Conservation (phyloP, 768 basidiomycete genomes). For the Galerina marginata region DNA sequence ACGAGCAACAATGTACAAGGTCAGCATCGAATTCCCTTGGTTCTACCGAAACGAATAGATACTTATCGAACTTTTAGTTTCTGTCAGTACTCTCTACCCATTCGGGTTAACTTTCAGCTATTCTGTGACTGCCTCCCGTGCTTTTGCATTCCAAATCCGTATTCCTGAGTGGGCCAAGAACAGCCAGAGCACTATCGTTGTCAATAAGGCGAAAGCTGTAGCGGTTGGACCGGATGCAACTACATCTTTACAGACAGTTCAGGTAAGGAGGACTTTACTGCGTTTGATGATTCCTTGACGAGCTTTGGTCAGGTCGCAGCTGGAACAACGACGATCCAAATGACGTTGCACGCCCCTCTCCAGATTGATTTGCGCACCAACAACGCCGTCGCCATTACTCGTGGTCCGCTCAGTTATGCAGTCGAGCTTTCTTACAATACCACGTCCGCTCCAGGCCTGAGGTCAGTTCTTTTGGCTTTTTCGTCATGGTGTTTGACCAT, state of each 20-base stretch:
- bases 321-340: conserved; percentile 34
- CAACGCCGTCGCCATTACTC: conserved; percentile 41
- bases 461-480: conserved; percentile 25
- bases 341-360: conserved; percentile 39
- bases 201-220: conserved; percentile 30
- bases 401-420: conserved; percentile 44
- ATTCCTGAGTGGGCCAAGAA: conserved; percentile 45
- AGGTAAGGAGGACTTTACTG: conserved; percentile 22
- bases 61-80: conserved; percentile 25
- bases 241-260: conserved; percentile 38
- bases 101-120: conserved; percentile 44
- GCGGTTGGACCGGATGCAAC: conserved; percentile 29
- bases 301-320: conserved; percentile 15
- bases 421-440: conserved; percentile 40
- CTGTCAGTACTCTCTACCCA: conserved; percentile 44
- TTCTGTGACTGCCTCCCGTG: conserved; percentile 34
- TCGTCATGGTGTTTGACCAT: too few species aligned
- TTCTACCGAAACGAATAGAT: not conserved
- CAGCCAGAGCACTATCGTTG: conserved; percentile 36
- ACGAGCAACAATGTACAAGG: conserved; percentile 38
- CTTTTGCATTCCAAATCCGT: conserved; percentile 44
- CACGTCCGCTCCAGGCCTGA: conserved; percentile 37
- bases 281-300: not conserved
- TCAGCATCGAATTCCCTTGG: conserved; percentile 5
- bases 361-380: conserved; percentile 39